These are phyloP conservation scores for Malbranchea zuffiana DNA, from an alignment of 2,329 filamentous ascomycete genomes.

Conservation along the genomic window DNA sequence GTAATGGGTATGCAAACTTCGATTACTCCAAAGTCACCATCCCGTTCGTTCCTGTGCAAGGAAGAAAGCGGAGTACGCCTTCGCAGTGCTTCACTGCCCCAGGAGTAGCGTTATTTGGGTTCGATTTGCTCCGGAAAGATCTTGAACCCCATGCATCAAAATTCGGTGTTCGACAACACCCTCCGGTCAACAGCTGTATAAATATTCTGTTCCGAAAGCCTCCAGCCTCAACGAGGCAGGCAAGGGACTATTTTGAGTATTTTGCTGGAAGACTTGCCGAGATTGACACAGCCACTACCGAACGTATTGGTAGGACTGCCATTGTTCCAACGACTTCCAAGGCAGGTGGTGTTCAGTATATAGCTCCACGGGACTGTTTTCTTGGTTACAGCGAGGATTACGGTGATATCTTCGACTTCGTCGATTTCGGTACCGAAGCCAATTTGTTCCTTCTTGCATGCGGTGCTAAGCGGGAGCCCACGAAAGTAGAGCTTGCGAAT, in stretches of 20 bases:
- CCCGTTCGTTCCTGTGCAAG: constrained; percentile 63
- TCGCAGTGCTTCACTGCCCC: constrained; percentile 74
- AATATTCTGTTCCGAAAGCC: constrained; percentile 60
- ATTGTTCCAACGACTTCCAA: constrained; percentile 59
- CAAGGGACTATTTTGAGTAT: constrained; percentile 67
- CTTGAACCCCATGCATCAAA: constrained; percentile 72
- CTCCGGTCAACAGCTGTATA: constrained; percentile 65
- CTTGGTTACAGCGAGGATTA: constrained; percentile 64
- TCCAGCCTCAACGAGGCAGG: constrained; percentile 55
- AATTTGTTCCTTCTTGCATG: constrained; percentile 82
- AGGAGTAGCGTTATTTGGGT: constrained; percentile 64
- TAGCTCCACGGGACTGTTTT: constrained; percentile 66
- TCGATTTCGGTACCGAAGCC: constrained; percentile 79
- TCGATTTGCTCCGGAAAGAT: constrained; percentile 62
- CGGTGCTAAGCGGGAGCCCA: constrained; percentile 85
- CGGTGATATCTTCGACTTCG: constrained; percentile 89
- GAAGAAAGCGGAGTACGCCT: constrained; percentile 57
- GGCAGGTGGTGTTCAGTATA: constrained; percentile 36
- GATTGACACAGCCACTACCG: constrained; percentile 50
- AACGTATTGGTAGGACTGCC: constrained; percentile 50
- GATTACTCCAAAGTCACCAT: constrained; percentile 46
- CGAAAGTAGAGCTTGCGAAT: constrained; percentile 69
- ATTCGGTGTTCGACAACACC: constrained; percentile 76
- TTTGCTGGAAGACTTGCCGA: constrained; percentile 68
- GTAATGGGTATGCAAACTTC: constrained; percentile 61